phyloP scores from a whole-genome alignment of 768 basidiomycete genomes.

The Steccherinum ochraceum region DNA sequence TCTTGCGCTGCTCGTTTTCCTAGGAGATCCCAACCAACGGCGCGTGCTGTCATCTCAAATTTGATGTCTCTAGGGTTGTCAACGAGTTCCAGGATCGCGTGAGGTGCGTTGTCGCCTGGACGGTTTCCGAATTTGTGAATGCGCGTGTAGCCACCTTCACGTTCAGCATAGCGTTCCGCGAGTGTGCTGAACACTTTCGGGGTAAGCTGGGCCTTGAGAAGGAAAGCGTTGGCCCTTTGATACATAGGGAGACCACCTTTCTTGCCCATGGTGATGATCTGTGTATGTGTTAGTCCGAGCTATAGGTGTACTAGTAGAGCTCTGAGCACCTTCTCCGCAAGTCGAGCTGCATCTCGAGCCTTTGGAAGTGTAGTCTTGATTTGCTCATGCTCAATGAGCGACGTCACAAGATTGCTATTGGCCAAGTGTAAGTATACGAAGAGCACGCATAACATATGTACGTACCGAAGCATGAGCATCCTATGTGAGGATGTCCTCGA shows the following conservation, averaged over 20 bases:
- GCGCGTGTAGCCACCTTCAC: conserved; percentile 93
- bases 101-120: conserved; percentile 87
- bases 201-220: conserved; percentile 64
- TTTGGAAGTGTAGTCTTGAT: conserved; percentile 95
- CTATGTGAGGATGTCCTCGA: conserved; percentile 89
- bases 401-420: conserved; percentile 85
- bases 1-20: conserved; percentile 44
- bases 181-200: conserved; percentile 83
- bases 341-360: conserved; percentile 83
- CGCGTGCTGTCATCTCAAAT: conserved; percentile 82
- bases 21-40: conserved; percentile 80
- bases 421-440: conserved; percentile 1
- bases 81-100: conserved; percentile 90
- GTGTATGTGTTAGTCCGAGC: conserved; percentile 3
- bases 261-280: conserved; percentile 94
- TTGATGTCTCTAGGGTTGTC: conserved; percentile 88
- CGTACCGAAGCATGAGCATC: conserved; percentile 87
- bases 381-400: conserved; percentile 90
- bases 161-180: conserved; percentile 68
- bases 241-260: conserved; percentile 67
- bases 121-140: conserved; percentile 90
- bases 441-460: neutral
- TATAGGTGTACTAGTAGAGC: neutral
- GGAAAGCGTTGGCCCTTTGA: conserved; percentile 68
- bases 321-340: conserved; percentile 79